Conservation (phyloP, 345 rosid genomes). For the Aquilaria malaccensis region DNA sequence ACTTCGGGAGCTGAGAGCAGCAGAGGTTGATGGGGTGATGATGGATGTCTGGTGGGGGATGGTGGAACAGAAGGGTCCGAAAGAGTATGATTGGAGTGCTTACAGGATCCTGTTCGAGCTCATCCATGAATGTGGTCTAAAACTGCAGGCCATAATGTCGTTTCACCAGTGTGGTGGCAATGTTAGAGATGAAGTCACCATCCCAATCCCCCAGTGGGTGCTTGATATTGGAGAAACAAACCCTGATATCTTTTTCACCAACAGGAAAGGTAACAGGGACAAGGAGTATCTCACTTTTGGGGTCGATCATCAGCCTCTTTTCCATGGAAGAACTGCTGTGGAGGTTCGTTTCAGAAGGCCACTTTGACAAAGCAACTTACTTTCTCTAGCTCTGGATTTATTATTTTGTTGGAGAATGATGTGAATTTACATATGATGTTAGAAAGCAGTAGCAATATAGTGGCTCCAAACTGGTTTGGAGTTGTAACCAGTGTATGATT, state of each 20-base stretch:
- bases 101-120: constrained; percentile 58
- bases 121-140: constrained; percentile 39
- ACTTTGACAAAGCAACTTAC: background rate
- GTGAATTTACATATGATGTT: no score
- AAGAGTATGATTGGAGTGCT: constrained; percentile 65
- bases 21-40: constrained; percentile 77
- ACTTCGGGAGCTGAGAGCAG: constrained; percentile 55
- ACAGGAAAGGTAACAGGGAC: constrained; percentile 52
- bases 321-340: constrained; percentile 56
- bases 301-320: constrained; percentile 54
- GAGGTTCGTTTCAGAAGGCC: constrained; percentile 31
- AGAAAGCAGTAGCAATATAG: no score
- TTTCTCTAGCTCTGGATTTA: background rate
- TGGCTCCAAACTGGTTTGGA: no score
- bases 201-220: constrained; percentile 75
- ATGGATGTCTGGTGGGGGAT: constrained; percentile 90
- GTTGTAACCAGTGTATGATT: background rate
- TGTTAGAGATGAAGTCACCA: constrained; percentile 63
- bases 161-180: constrained; percentile 91
- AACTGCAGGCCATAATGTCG: constrained; percentile 78
- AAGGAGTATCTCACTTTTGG: constrained; percentile 62
- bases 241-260: constrained; percentile 68
- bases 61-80: constrained; percentile 53
- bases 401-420: no score
- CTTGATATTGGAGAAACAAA: constrained; percentile 41